phyloP scores from a whole-genome alignment of 75 land plant genomes.

The Pinus tabuliformis region DNA sequence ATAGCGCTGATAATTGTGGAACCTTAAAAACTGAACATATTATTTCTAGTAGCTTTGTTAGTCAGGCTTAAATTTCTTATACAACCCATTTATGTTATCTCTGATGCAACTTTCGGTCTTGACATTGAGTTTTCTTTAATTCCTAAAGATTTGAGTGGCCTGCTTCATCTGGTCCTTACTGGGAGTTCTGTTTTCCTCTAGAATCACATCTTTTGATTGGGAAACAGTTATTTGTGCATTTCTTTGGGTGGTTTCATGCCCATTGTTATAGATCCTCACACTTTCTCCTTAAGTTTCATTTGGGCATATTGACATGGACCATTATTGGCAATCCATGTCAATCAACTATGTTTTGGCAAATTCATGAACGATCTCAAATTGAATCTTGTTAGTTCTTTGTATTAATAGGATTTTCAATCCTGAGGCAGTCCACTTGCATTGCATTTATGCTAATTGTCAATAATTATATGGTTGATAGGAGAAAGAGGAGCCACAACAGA shows the following conservation, averaged over 20 bases:
- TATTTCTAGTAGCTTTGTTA: neutral
- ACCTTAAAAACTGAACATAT: neutral
- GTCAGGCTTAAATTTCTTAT: neutral
- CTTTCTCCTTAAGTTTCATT: neutral
- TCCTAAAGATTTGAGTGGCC: too few species aligned
- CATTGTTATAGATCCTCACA: neutral
- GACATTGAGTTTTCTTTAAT: neutral
- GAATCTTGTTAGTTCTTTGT: neutral
- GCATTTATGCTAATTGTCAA: neutral
- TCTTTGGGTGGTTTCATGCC: too few species aligned
- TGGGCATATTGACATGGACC: neutral
- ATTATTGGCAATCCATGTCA: neutral
- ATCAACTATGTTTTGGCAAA: neutral
- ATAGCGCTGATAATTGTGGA: neutral
- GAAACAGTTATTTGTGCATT: too few species aligned
- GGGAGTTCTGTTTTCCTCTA: too few species aligned
- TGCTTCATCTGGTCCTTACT: too few species aligned
- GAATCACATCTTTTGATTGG: too few species aligned
- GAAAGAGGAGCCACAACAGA: neutral
- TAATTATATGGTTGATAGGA: neutral
- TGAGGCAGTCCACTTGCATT: neutral
- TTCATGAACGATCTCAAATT: neutral
- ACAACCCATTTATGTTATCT: neutral
- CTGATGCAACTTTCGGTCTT: neutral
- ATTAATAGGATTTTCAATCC: neutral